These are phyloP conservation scores for Colletotrichum costaricense DNA, from an alignment of 2,329 filamentous ascomycete species.

Conservation along the genomic window DNA sequence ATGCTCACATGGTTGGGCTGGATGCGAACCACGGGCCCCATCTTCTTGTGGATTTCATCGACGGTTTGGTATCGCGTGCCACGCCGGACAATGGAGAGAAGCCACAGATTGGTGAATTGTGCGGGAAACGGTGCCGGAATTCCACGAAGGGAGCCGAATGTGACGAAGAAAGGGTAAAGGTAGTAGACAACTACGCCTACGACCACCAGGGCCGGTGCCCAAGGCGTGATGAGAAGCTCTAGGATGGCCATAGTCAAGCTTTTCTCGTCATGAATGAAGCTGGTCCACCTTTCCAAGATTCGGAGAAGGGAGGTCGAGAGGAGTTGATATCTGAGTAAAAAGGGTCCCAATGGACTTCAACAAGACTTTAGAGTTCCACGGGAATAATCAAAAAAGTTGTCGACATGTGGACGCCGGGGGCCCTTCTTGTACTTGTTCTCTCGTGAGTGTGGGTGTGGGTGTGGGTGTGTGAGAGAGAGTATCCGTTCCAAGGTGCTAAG, in stretches of 20 bases:
- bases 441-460: not conserved
- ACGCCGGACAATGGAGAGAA: constrained; percentile 73
- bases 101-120: constrained; percentile 83
- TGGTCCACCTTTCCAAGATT: not conserved
- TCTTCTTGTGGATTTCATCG: constrained; percentile 78
- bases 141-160: constrained; percentile 58
- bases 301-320: not conserved
- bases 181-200: constrained; percentile 25
- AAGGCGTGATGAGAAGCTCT: constrained; percentile 29
- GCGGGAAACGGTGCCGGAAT: constrained; percentile 74
- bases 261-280: not conserved
- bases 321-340: not conserved
- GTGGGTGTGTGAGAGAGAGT: too few species aligned
- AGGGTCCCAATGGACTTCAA: too few species aligned
- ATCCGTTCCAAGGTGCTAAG: not conserved
- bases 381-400: not conserved
- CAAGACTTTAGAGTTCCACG: not conserved
- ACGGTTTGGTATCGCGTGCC: constrained; percentile 74
- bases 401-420: not conserved
- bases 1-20: constrained; percentile 88
- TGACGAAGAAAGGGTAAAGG: constrained; percentile 69
- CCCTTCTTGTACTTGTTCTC: constrained; percentile 9
- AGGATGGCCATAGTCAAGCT: constrained; percentile 23
- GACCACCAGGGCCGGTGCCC: constrained; percentile 24
- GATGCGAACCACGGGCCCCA: constrained; percentile 84